Conservation (phyloP, 2,329 filamentous ascomycete genomes). For the Magnaporthales sp. region DNA sequence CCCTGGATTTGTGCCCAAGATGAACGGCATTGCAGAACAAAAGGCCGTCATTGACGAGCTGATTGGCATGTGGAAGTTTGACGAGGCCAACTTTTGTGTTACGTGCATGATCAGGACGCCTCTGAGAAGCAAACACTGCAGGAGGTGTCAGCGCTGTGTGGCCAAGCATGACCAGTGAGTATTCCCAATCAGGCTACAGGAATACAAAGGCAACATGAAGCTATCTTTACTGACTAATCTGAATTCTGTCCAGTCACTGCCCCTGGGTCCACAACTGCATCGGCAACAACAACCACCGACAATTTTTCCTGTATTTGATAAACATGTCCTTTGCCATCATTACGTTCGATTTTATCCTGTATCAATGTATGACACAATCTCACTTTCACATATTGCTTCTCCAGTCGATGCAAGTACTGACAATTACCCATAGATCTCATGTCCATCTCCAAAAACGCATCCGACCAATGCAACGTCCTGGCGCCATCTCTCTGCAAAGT, state of each 20-base stretch:
- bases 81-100: conserved; percentile 90
- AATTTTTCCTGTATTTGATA: conserved; percentile 87
- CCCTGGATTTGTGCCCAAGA: conserved; percentile 87
- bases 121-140: conserved; percentile 91
- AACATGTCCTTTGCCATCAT: conserved; percentile 68
- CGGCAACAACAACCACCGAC: conserved; percentile 89
- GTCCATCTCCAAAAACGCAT: conserved; percentile 42
- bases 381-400: neutral
- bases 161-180: conserved; percentile 90
- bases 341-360: conserved; percentile 60
- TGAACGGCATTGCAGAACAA: conserved; percentile 81
- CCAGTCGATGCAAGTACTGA: neutral
- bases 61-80: conserved; percentile 77
- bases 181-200: neutral
- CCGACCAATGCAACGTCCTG: conserved; percentile 62
- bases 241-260: conserved; percentile 62
- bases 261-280: conserved; percentile 98
- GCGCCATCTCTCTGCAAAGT: conserved; percentile 66
- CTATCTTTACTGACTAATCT: neutral
- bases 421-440: conserved; percentile 47
- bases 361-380: conserved; percentile 51
- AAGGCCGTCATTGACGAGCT: conserved; percentile 84
- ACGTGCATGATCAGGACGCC: conserved; percentile 92
- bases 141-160: conserved; percentile 82
- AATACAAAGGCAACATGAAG: neutral